Percentiles rank a stretch among this genome's conserved stretches.
phyloP scores from a whole-genome alignment of 2,329 filamentous ascomycete genomes.

The Scedosporium aurantiacum region DNA sequence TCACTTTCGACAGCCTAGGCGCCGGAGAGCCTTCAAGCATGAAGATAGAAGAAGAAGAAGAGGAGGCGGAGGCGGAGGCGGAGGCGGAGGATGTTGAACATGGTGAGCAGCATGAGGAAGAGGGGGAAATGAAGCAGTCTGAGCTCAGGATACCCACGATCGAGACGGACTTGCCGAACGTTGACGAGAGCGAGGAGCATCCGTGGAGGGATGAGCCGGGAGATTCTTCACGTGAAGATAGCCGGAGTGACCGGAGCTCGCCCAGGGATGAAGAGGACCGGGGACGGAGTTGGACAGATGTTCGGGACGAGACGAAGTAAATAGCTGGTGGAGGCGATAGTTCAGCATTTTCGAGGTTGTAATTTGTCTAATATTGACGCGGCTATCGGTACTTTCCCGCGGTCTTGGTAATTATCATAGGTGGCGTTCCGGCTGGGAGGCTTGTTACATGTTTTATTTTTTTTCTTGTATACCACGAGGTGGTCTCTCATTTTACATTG shows the following conservation, averaged over 20 bases:
- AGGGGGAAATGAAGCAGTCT: not conserved
- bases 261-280: constrained; percentile 8
- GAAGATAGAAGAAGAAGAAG: constrained; percentile 8
- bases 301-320: constrained; percentile 8
- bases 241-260: not conserved
- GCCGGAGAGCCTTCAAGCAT: not conserved
- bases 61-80: too few relatives aligned
- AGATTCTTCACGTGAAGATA: not conserved
- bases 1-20: constrained; percentile 4
- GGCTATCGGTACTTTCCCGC: not conserved
- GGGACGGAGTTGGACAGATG: constrained; percentile 7
- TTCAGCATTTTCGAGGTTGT: not conserved
- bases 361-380: not conserved
- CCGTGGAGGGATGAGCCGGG: constrained; percentile 17
- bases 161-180: constrained; percentile 28
- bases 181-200: constrained; percentile 13
- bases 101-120: constrained; percentile 1
- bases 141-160: constrained; percentile 22
- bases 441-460: not conserved
- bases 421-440: not conserved
- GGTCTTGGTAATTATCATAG: not conserved
- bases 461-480: not conserved
- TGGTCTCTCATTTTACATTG: not conserved
- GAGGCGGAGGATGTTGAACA: constrained; percentile 8
- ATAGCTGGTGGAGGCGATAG: not conserved